Percentiles rank a stretch among this genome's conserved stretches.
phyloP scores from a whole-genome alignment of 257 asterid genomes.

The Rhazya stricta region DNA sequence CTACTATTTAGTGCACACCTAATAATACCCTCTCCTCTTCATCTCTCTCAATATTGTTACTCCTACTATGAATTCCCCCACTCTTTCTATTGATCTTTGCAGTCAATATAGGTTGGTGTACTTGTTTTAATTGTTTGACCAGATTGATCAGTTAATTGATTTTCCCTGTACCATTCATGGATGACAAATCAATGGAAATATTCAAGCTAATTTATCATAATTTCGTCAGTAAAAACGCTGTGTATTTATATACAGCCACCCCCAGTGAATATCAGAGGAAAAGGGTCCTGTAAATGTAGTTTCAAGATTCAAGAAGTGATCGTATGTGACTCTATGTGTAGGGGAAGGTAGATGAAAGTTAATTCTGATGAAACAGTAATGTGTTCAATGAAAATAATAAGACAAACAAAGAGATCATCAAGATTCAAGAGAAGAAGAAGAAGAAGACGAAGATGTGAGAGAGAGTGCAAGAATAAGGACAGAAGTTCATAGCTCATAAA shows the following conservation, averaged over 20 bases:
- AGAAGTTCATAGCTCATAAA: constrained; percentile 30
- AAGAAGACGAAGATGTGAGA: too few species aligned
- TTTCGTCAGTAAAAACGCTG: too few species aligned
- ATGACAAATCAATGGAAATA: too few species aligned
- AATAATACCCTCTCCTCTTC: too few species aligned
- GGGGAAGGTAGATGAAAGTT: neutral
- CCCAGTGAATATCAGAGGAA: neutral
- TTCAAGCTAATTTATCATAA: too few species aligned
- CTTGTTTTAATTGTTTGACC: constrained; percentile 3
- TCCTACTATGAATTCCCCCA: too few species aligned
- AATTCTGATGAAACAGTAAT: neutral
- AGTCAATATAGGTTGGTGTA: constrained; percentile 5
- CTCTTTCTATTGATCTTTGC: neutral
- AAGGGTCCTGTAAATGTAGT: neutral
- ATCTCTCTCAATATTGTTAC: too few species aligned
- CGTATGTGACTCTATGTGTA: neutral
- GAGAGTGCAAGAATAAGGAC: neutral
- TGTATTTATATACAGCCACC: too few species aligned
- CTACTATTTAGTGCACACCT: neutral
- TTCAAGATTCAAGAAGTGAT: neutral
- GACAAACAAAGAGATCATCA: neutral
- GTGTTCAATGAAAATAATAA: constrained; percentile 2
- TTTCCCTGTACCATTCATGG: neutral
- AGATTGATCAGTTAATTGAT: neutral
- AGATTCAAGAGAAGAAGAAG: neutral